phyloP scores from a whole-genome alignment of 176 grass and related monocot species.

The Bonia amplexicaulis region DNA sequence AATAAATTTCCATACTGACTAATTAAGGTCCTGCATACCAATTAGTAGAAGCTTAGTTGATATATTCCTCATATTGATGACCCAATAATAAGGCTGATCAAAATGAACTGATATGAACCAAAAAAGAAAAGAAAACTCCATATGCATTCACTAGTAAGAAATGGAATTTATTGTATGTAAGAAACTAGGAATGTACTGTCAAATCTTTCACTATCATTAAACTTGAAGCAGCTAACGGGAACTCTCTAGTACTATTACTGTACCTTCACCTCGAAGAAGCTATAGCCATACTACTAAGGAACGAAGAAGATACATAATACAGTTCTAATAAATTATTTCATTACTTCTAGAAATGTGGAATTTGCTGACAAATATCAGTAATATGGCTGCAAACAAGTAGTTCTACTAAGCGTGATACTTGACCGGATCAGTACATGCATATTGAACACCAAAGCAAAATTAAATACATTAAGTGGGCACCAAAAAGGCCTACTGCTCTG shows the following conservation, averaged over 20 bases:
- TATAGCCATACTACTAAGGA: background rate
- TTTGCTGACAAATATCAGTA: background rate
- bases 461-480: background rate
- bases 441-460: background rate
- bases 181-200: background rate
- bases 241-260: background rate
- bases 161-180: slow-evolving; percentile 2
- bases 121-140: background rate
- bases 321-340: background rate
- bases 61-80: background rate
- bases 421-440: background rate
- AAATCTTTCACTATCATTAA: background rate
- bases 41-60: background rate
- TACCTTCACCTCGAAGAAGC: background rate
- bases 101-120: slow-evolving; percentile 13
- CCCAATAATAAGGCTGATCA: background rate
- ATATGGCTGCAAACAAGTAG: background rate
- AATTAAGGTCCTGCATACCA: slow-evolving; percentile 62
- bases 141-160: background rate
- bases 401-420: background rate
- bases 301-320: slow-evolving; percentile 8
- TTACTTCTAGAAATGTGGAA: background rate
- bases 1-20: slow-evolving; percentile 54
- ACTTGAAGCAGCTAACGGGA: background rate
- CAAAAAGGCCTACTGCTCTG: background rate